These are phyloP conservation scores for Trametes maxima DNA, from an alignment of 768 basidiomycete species.

Conservation along the genomic window DNA sequence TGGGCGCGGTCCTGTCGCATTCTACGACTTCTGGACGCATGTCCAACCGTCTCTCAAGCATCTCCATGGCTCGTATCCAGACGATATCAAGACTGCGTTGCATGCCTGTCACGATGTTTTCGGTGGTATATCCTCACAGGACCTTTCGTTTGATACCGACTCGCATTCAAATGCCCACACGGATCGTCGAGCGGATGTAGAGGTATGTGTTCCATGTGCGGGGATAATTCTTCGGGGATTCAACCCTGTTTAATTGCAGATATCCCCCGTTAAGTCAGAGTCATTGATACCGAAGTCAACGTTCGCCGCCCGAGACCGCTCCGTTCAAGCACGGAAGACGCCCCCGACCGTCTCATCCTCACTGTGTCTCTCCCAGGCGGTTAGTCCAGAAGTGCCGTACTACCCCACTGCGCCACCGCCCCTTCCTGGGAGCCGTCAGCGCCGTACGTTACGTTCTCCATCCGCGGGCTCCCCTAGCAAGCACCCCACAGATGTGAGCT, in stretches of 20 bases:
- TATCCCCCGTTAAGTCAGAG: background rate
- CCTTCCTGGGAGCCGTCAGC: too few species aligned
- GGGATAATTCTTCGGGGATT: background rate
- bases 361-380: background rate
- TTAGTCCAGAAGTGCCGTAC: conserved; percentile 1
- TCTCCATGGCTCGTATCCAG: conserved; percentile 38
- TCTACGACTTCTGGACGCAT: conserved; percentile 59
- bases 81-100: conserved; percentile 46
- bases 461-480: too few species aligned
- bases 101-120: conserved; percentile 49
- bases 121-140: conserved; percentile 48
- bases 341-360: background rate
- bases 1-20: conserved; percentile 53
- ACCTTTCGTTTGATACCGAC: conserved; percentile 38
- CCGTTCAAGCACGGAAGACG: background rate
- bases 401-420: background rate
- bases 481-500: background rate
- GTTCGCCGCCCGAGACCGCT: background rate
- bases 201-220: background rate
- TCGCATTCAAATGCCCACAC: conserved; percentile 8
- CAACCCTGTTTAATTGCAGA: background rate
- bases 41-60: conserved; percentile 31
- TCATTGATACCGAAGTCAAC: background rate
- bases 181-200: background rate
- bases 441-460: too few species aligned